Base-by-base conservation (phyloP, 2,329 filamentous ascomycete species). In the Venturia aucupariae region DNA sequence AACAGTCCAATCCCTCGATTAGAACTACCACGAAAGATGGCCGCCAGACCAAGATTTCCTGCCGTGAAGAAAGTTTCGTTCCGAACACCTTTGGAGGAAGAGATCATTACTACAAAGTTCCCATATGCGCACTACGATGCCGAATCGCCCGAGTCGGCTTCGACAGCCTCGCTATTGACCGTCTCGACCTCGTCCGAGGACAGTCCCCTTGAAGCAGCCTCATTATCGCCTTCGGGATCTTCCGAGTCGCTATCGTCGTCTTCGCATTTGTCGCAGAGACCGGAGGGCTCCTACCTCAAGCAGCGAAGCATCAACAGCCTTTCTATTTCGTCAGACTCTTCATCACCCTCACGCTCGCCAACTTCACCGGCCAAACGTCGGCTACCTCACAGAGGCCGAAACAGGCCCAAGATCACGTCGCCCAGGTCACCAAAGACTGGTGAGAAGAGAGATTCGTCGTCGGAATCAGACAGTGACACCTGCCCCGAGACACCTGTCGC, bases 21-120 rank as follows among this genome's bases (percentile, higher is more conserved):
- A 48, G 67, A 69, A 68, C 71, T 73, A 35, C 30, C 51, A n/a
- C 75, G 69, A 70, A 75, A 72, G 66, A 64, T 59, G 51, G 32
- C 60, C 6, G 46, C 32, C n/a, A 46, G 30, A n/a, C 59, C 57
- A 8, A 48, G 44, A 30, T 86, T 85, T 69, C 82, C 83, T 4
- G 76, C 81, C 2, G 75, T 80, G 69, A 86, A 86, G 74, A 78
- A 77, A 67, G 84, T 87, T 15, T 79, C 78, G 32, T 87, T 86
- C 70, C 77, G 80, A 24, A 75, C 75, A 15, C 80, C 81, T 22
- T 71, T 86, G 32, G 82, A 83, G 57, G 84, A 86, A 70, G 82
- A 85, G 65, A 84, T 87, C 68, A 78, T 77, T 67, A 86, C 79
- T 2, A 77, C 79, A 48, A 79, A 75, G 65, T 86, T 84, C 72